Conservation (phyloP, 352 stramenopile species). For the Phytophthora pistaciae region DNA sequence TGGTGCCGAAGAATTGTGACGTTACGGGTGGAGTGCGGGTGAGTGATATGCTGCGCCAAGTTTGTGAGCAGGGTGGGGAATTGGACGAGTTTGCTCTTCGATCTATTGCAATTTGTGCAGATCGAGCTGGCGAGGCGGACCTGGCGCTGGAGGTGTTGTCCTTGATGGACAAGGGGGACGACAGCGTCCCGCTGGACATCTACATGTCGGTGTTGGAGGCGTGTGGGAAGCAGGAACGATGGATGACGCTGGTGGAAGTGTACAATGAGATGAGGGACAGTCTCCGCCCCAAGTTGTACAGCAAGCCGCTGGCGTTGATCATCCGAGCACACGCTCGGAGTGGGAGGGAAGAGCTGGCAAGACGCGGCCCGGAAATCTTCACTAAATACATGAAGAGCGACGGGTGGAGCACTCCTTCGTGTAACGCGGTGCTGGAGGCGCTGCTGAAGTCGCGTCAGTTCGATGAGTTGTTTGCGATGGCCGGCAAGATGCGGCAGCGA, state of each 20-base stretch:
- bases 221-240: conserved; percentile 16
- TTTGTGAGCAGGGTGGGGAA: neutral
- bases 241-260: conserved; percentile 14
- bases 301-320: conserved; percentile 8
- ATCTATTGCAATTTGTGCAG: conserved; percentile 24
- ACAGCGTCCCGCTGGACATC: conserved; percentile 7
- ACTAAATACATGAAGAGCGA: conserved; percentile 8
- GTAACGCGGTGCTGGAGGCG: conserved; percentile 16
- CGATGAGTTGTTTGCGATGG: conserved; percentile 6
- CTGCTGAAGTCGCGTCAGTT: conserved; percentile 11
- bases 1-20: conserved; percentile 2
- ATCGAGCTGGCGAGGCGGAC: conserved; percentile 9
- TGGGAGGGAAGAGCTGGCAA: neutral
- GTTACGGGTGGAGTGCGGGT: conserved; percentile 1
- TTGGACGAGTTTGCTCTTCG: conserved; percentile 21
- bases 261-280: conserved; percentile 15
- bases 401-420: neutral
- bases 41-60: conserved; percentile 2
- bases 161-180: conserved; percentile 4
- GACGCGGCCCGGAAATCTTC: conserved; percentile 17
- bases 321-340: conserved; percentile 14
- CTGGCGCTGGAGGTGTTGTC: conserved; percentile 18
- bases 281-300: conserved; percentile 10
- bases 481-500: conserved; percentile 11
- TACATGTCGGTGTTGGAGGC: conserved; percentile 18